Conservation (phyloP, 1,284 basidiomycete genomes). For the Peniophora sp. region DNA sequence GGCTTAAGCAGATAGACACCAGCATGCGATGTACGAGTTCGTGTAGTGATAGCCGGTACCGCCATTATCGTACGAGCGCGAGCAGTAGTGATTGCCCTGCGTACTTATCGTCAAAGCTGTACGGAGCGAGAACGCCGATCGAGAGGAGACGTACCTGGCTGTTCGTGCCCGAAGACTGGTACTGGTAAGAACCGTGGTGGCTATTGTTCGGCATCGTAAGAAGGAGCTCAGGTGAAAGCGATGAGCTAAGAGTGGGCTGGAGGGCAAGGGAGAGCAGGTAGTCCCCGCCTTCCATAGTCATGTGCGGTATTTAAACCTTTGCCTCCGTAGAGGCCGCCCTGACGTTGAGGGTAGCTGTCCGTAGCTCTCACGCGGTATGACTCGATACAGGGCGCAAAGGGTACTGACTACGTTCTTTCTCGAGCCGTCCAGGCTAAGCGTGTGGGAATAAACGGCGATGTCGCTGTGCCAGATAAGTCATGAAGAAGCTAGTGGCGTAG, state of each 20-base stretch:
- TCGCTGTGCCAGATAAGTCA: no score
- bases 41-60: conserved; percentile 50
- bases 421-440: no score
- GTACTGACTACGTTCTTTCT: no score
- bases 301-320: not conserved
- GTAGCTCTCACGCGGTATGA: not conserved
- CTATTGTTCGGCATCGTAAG: not conserved
- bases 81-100: conserved; percentile 52
- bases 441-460: no score
- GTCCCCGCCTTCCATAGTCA: not conserved
- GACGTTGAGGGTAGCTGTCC: not conserved
- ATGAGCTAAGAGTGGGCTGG: not conserved
- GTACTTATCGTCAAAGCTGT: not conserved
- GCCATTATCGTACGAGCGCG: conserved; percentile 33
- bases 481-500: no score
- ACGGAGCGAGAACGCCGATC: not conserved
- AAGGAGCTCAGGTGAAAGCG: not conserved
- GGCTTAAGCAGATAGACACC: conserved; percentile 2
- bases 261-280: not conserved
- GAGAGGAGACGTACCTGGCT: conserved; percentile 26
- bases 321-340: not conserved
- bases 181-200: conserved; percentile 21
- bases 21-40: conserved; percentile 28
- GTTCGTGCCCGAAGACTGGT: conserved; percentile 44
- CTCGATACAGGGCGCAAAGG: no score